Evolutionary conservation across 192 early-diverging fungal species (phyloP), one percentile per base, ranked within the genome.

Genomic region (Rhizophagus prolifer): DNA sequence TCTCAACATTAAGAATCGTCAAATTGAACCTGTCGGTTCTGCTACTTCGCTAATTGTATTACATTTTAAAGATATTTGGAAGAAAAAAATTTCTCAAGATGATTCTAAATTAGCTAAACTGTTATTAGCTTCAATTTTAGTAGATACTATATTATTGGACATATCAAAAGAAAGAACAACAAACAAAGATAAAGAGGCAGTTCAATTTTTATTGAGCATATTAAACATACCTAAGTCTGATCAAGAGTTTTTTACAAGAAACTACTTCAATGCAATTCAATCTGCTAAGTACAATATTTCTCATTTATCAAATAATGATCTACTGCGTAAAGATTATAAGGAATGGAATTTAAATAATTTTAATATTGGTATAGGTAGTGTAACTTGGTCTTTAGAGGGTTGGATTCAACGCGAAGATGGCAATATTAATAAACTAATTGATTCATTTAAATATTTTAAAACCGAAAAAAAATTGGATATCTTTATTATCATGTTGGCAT

Each of bases 281-380:
- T 26, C 64, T 4, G 91, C 87, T 9, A 91, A 90, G 60, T 79
- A 77, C 3, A 81, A 86, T 54, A 80, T 90, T 14, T 75, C 82
- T 10, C 76, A 75, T 14, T 80, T 94, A 30, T 78, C 80, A 5
- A 77, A 61, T 38, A 70, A 68, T 38, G 87, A 92, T 70, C 79
- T 94, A 0, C 74, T 94, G 7, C 74, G 87, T 4, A 92, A 89
- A 72, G 93, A 94, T 82, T 94, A 93, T 82, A 94, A 94, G 78
- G 89, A 93, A 69, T 92, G 86, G 83, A 72, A 76, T 0, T 75
- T 83, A 9, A 64, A 84, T 63, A 74, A 70, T 0, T 76, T 85
- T 61, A 77, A 80, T 30, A 59, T 93, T 23, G 93, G 93, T 1
- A 92, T 94, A 64, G 86, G 84, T 50, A 85, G 86, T 59, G 85